Percentiles rank a stretch among this genome's conserved stretches.
These are phyloP conservation scores for Coniella vitis DNA, from an alignment of 2,329 filamentous ascomycete genomes.

Conservation along the genomic window DNA sequence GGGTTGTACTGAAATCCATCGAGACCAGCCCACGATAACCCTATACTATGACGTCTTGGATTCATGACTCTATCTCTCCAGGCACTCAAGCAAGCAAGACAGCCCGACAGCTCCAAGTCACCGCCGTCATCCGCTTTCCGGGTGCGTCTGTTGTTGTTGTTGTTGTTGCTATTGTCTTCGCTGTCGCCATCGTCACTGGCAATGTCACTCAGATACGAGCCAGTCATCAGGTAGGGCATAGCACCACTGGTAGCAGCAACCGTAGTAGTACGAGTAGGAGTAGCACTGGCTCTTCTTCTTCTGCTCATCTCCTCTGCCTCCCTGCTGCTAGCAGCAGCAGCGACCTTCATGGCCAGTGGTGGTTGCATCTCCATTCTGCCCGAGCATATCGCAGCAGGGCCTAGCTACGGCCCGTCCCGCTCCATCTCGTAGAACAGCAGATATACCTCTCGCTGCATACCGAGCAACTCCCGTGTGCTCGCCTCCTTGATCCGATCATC, in stretches of 20 bases:
- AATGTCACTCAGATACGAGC: neutral
- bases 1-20: neutral
- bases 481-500: slow-evolving; percentile 95
- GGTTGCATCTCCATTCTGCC: neutral
- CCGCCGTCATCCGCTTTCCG: neutral
- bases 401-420: slow-evolving; percentile 27
- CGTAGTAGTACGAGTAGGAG: no score
- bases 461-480: slow-evolving; percentile 82
- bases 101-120: neutral
- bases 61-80: neutral
- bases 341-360: neutral
- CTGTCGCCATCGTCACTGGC: neutral
- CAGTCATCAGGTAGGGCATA: neutral
- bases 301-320: no score
- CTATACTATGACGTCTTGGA: neutral
- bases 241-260: neutral
- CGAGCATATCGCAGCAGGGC: neutral
- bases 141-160: no score
- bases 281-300: no score
- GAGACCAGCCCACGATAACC: neutral
- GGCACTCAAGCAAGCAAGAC: neutral
- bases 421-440: slow-evolving; percentile 92
- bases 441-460: slow-evolving; percentile 95
- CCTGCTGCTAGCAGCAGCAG: neutral
- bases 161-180: no score